Evolutionary conservation across 2,329 filamentous ascomycete genomes (phyloP).

Genomic region (Fusarium nurragi): DNA sequence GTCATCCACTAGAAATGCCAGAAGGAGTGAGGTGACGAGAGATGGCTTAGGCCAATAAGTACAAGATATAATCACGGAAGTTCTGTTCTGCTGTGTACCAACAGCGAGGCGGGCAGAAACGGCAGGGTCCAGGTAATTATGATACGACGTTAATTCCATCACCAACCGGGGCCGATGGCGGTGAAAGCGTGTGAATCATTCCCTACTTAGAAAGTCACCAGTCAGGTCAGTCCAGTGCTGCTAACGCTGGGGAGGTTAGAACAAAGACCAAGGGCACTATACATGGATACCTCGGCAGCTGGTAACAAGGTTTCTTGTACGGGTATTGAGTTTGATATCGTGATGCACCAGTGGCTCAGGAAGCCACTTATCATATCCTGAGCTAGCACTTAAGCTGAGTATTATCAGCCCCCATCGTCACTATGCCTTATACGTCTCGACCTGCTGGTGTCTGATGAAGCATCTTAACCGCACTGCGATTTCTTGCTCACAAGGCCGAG

Average conservation of each 20-base stretch:
- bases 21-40: not conserved
- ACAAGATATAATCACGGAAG: conserved; percentile 1
- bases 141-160: conserved; percentile 39
- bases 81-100: not conserved
- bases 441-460: conserved; percentile 25
- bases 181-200: conserved; percentile 43
- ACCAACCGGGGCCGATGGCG: conserved; percentile 41
- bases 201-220: conserved; percentile 1
- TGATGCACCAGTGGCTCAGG: no score
- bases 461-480: conserved; percentile 8
- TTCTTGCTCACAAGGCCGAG: conserved; percentile 23
- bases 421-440: conserved; percentile 5
- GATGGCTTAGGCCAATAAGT: not conserved
- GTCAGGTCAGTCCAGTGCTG: not conserved
- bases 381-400: not conserved
- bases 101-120: conserved; percentile 23
- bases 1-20: conserved; percentile 6
- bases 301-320: no score
- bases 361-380: no score
- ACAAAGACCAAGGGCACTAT: no score
- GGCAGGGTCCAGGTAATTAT: conserved; percentile 35
- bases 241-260: conserved; percentile 4
- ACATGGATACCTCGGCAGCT: no score
- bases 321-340: no score
- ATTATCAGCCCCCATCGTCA: not conserved